Base-by-base conservation (phyloP, 1,284 basidiomycete genomes). In the Exsudoporus floridanus region DNA sequence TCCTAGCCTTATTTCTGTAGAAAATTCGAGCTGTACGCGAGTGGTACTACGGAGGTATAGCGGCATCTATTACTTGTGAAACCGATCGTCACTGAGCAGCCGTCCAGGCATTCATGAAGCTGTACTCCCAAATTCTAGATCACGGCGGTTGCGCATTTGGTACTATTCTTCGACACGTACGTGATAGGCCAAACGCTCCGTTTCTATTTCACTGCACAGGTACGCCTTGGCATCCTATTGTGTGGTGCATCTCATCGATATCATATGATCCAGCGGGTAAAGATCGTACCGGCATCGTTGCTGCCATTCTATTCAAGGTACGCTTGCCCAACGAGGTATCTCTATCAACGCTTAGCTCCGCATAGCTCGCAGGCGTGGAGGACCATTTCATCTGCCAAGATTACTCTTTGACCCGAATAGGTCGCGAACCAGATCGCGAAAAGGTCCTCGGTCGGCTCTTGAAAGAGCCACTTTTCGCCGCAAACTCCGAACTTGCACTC, bases 181-280 rank as follows among this genome's bases (percentile, higher is more conserved):
- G 83, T 50, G 88, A 90, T 61, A 75, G 74, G 56, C 86, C 88
- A 64, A 74, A 77, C 38, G 78, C 81, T 45, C 79, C 78, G 0
- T 84, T 78, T 57, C 55, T 90, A 30, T 87, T 90, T 57, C 88
- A 90, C 60, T 90, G 88, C 59, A 91, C 88, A 52, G 87, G 88
- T 68, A 44, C 21, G 68, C 54, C 16, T 35, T 36, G 16, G 7
- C 12, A 7, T 42, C 4, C 12, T n/a, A 25, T 12, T 6, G 7
- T 31, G 13, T 38, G 10, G 14, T 33, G 8, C 13, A 33, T 25
- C 4, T 34, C 40, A 23, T 33, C 52, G 18, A 67, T 40, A 28
- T 6, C 16, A 21, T 28, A 4, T 25, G n/a, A 16, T 37, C 16
- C n/a, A 81, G 81, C 80, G 46, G 89, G 89, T 9, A 91, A 90